Percentiles rank a stretch among this genome's conserved stretches.
phyloP scores from a whole-genome alignment of 2,329 filamentous ascomycete genomes.

The Fusarium bactridioides region DNA sequence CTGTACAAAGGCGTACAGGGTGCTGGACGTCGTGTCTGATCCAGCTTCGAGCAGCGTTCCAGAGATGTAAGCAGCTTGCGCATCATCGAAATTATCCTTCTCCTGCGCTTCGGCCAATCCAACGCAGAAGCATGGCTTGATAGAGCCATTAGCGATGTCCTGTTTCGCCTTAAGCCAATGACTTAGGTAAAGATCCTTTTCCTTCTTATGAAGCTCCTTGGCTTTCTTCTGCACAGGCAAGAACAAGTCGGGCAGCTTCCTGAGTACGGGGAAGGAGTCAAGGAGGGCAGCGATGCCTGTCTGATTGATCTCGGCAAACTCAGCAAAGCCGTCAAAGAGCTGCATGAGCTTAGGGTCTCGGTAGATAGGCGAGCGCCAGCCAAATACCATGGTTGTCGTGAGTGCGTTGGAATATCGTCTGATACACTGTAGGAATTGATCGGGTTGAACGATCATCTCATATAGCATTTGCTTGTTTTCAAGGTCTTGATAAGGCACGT shows the following conservation, averaged over 20 bases:
- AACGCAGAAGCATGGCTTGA: slow-evolving; percentile 14
- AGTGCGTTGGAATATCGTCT: neutral
- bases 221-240: neutral
- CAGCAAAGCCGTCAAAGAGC: neutral
- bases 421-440: neutral
- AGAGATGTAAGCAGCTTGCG: slow-evolving; percentile 10
- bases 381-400: slow-evolving; percentile 6
- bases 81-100: neutral
- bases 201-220: neutral
- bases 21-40: slow-evolving; percentile 44
- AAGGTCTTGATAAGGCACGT: neutral
- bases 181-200: neutral
- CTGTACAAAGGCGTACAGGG: slow-evolving; percentile 48
- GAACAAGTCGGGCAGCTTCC: neutral
- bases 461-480: slow-evolving; percentile 6
- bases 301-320: slow-evolving; percentile 4
- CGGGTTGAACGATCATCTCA: neutral
- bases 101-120: slow-evolving; percentile 3
- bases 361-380: neutral
- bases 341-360: neutral
- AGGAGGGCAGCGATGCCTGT: neutral
- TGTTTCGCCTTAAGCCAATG: neutral
- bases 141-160: slow-evolving; percentile 20
- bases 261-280: neutral
- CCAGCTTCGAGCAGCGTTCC: slow-evolving; percentile 41